Percentiles rank a stretch among this genome's conserved stretches.
Conservation (phyloP, 257 asterid species). For the Solanum chiquidenum region DNA sequence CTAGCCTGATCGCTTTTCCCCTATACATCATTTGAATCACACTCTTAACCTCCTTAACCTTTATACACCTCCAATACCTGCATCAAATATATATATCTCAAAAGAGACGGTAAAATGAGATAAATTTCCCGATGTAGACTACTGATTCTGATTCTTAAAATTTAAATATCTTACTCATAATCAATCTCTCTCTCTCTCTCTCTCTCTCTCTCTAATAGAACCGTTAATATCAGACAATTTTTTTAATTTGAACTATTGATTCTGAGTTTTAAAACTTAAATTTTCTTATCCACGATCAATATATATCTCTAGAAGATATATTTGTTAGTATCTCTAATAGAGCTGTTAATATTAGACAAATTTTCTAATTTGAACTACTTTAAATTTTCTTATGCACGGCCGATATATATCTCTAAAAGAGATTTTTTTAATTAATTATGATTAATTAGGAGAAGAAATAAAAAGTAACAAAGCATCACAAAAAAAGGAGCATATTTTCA, state of each 20-base stretch:
- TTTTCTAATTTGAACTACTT: neutral
- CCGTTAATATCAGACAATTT: neutral
- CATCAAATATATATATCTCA: neutral
- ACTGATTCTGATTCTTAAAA: neutral
- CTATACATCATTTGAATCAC: neutral
- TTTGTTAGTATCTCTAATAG: neutral
- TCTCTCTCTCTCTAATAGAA: neutral
- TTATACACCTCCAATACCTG: neutral
- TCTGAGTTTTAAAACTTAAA: neutral
- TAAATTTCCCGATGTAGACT: neutral
- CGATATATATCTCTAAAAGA: neutral
- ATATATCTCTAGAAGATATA: neutral
- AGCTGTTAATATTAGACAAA: neutral
- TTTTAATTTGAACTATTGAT: neutral
- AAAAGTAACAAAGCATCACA: neutral
- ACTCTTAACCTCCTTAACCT: neutral
- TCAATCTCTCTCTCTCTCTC: neutral
- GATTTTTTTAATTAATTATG: neutral
- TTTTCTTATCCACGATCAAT: neutral
- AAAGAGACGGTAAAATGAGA: neutral
- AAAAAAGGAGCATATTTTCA: neutral
- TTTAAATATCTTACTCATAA: neutral
- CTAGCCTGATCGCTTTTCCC: neutral
- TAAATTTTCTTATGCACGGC: neutral
- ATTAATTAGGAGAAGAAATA: neutral